Percentiles rank a stretch among this genome's conserved stretches.
Conservation (phyloP, 352 stramenopile genomes). For the Phytophthora sojae region DNA sequence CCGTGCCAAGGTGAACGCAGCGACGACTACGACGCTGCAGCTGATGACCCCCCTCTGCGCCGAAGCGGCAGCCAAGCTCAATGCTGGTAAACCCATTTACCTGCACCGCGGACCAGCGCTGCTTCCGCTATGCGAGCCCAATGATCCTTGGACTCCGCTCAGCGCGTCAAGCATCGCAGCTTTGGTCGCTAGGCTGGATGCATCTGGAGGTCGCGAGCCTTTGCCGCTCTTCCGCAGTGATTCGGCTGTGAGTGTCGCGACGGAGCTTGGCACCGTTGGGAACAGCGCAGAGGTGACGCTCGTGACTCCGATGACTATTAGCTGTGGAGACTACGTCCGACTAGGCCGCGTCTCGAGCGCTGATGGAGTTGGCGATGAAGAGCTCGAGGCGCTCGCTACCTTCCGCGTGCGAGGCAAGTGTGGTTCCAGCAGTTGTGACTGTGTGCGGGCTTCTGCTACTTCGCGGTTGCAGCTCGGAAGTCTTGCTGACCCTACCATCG, state of each 20-base stretch:
- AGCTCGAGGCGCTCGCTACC: constrained; percentile 34
- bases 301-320: constrained; percentile 42
- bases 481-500: constrained; percentile 42
- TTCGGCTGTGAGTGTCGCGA: constrained; percentile 51
- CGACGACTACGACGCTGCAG: constrained; percentile 21
- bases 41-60: constrained; percentile 47
- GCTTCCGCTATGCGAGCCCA: constrained; percentile 61
- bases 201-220: constrained; percentile 44
- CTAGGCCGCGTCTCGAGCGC: constrained; percentile 51
- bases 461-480: constrained; percentile 54
- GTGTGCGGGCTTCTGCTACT: constrained; percentile 28
- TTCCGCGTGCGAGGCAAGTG: constrained; percentile 79
- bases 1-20: constrained; percentile 21
- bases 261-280: constrained; percentile 44
- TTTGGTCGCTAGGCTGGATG: constrained; percentile 43
- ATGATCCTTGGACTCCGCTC: constrained; percentile 62
- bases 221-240: constrained; percentile 69
- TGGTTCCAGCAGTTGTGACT: constrained; percentile 50
- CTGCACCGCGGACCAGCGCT: constrained; percentile 75
- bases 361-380: constrained; percentile 22
- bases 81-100: constrained; percentile 39
- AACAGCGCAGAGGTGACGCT: constrained; percentile 48
- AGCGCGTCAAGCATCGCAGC: constrained; percentile 29
- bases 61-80: constrained; percentile 34
- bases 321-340: constrained; percentile 75